Evolutionary conservation across 371 early-diverging fungal species (phyloP), one percentile per base, ranked within the genome.

Genomic region (Mortierella sp.): DNA sequence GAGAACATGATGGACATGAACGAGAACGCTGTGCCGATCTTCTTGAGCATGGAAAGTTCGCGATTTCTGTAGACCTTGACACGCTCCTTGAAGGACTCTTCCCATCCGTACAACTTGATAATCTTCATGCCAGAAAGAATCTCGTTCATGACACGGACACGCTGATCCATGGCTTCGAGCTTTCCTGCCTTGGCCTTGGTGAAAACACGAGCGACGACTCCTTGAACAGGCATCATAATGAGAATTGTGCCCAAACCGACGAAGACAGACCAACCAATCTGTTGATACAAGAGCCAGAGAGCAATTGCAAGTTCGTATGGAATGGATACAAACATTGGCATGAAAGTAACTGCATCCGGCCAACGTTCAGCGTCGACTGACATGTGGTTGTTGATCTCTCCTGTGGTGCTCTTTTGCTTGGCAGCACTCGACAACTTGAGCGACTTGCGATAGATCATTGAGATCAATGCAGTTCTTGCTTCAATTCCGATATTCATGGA

Each of bases 351-450:
- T 70, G 9, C 48, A 40, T 34, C 34, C 34, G 34, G 7, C 65
- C 79, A 67, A n/a, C 81, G 64, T 29, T 87, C 82, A 0, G 92
- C 90, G 81, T 95, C 94, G 3, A 92, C 89, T 28, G 88, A 83
- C 91, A 93, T 91, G 56, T 94, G 74, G 69, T 95, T 94, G 19
- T 88, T 90, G 60, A 94, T 92, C 63, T 92, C 92, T 7, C 95
- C 95, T 2, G 81, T 55, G n/a, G 80, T 79, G 27, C 62, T 62
- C 39, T 73, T 78, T 62, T 85, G 84, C 27, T 86, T 77, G 48
- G 84, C 79, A 10, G 65, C 77, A 57, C 80, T 85, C 3, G 88
- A 86, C 13, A 90, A 72, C 17, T 59, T 63, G 39, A 89, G 76
- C 9, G 85, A 67, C 70, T 91, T 91, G 43, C 86, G 80, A 63